phyloP scores from a whole-genome alignment of 331 rosid genomes.

The Dryas integrifolia region DNA sequence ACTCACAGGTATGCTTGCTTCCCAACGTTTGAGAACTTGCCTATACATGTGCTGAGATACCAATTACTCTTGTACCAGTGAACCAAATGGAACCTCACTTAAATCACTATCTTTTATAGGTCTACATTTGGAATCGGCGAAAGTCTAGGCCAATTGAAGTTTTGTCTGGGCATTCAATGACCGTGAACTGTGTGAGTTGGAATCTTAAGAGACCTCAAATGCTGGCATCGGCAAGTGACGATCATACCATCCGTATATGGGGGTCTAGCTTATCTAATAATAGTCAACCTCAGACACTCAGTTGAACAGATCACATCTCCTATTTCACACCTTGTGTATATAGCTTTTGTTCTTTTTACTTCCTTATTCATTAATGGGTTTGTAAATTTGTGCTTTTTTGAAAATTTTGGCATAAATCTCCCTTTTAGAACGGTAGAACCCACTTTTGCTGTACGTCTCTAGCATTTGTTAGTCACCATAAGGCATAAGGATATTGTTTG shows the following conservation, averaged over 20 bases:
- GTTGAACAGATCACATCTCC: slow-evolving; percentile 22
- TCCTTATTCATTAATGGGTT: slow-evolving; percentile 20
- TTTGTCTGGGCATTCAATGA: slow-evolving; percentile 61
- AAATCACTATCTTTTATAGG: slow-evolving; percentile 39
- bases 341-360: slow-evolving; percentile 23
- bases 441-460: neutral
- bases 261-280: slow-evolving; percentile 41
- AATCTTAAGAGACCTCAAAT: slow-evolving; percentile 65
- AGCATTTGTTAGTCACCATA: slow-evolving; percentile 7
- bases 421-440: neutral
- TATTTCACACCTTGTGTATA: slow-evolving; percentile 25
- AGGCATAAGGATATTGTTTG: neutral
- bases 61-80: neutral
- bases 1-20: slow-evolving; percentile 54
- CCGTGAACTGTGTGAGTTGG: slow-evolving; percentile 93
- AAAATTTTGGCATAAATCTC: slow-evolving; percentile 19
- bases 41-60: neutral
- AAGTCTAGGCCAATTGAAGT: slow-evolving; percentile 59
- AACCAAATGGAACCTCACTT: slow-evolving; percentile 19
- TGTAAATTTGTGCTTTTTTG: slow-evolving; percentile 5
- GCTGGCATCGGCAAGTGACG: slow-evolving; percentile 91
- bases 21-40: neutral
- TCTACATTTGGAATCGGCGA: slow-evolving; percentile 65
- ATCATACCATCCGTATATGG: slow-evolving; percentile 76
- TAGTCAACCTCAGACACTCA: slow-evolving; percentile 26